These are phyloP conservation scores for Saprolegnia parasitica DNA, from an alignment of 352 stramenopile species.

Conservation along the genomic window DNA sequence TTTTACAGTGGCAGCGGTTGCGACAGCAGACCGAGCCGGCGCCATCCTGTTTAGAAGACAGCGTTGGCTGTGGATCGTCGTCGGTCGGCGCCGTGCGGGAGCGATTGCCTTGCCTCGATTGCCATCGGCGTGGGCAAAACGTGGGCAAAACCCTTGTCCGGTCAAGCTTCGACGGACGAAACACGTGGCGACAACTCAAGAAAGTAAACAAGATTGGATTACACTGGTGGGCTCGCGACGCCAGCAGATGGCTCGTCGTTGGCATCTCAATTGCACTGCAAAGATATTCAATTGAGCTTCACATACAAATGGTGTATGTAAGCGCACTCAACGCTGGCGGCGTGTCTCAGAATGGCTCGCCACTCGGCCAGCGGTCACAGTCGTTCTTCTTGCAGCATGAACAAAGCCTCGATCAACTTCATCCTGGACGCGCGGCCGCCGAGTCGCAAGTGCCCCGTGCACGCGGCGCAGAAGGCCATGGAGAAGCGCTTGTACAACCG, in stretches of 20 bases:
- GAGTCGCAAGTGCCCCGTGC: background rate
- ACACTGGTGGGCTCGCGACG: background rate
- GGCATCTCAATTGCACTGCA: background rate
- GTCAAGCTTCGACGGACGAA: too few relatives aligned
- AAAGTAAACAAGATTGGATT: background rate
- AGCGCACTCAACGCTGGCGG: background rate
- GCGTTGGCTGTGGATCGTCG: too few relatives aligned
- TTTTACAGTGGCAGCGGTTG: too few relatives aligned
- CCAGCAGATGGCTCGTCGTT: background rate
- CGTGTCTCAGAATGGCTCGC: too few relatives aligned
- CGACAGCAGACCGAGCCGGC: too few relatives aligned
- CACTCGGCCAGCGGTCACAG: too few relatives aligned
- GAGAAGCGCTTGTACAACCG: slow-evolving; percentile 25
- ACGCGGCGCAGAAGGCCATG: background rate
- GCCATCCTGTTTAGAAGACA: too few relatives aligned
- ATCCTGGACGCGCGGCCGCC: background rate
- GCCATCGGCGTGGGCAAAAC: background rate
- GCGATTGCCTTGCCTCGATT: too few relatives aligned
- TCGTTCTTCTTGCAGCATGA: background rate
- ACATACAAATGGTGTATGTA: background rate
- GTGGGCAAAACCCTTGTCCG: background rate
- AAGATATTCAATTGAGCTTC: background rate
- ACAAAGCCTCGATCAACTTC: background rate
- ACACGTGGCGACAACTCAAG: background rate
- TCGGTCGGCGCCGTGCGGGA: too few relatives aligned